Base-by-base conservation (phyloP, 495 filamentous ascomycete species). In the Letharia lupina region DNA sequence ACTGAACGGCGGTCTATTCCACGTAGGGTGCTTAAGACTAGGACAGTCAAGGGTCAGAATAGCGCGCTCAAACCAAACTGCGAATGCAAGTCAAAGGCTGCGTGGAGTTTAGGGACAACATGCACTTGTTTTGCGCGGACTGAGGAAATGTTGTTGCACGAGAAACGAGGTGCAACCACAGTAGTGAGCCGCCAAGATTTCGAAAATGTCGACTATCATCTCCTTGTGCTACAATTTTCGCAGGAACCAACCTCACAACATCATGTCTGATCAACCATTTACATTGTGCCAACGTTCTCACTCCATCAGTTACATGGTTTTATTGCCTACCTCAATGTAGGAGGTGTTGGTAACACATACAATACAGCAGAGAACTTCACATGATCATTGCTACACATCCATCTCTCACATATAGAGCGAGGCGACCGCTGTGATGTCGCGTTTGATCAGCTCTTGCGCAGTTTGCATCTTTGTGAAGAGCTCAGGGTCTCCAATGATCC, bases 381-480 rank as follows among this genome's bases (percentile, higher is more conserved):
- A 57, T 57, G 2, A 20, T 35, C 1, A 37, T n/a, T n/a, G 44
- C 33, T 47, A 31, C 18, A 28, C 12, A n/a, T 48, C 44, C 44
- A 47, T 20, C 15, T 20, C 12, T 63, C 72, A 84, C 83, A 93
- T 91, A 69, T 95, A 96, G 71, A 96, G 73, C 66, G 87, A 90
- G 28, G 91, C 91, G 37, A 92, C 91, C 45, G 92, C 91, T 41
- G 91, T 94, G 52, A 96, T 92, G 79, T 96, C 95, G 70, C 94
- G 80, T 81, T 95, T 93, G 73, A 98, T 98, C 84, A 96, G 79
- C 80, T 98, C 95, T 81, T 98, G 94, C 63, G 93, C 93, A 45
- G 84, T 84, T 78, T 93, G 86, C 94, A 98, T 98, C 84, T 98
- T 98, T 63, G 86, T 83, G 73, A 95, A 96, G 65, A 98, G 80